Base-by-base conservation (phyloP, 2,329 filamentous ascomycete genomes). In the Didymella exigua region DNA sequence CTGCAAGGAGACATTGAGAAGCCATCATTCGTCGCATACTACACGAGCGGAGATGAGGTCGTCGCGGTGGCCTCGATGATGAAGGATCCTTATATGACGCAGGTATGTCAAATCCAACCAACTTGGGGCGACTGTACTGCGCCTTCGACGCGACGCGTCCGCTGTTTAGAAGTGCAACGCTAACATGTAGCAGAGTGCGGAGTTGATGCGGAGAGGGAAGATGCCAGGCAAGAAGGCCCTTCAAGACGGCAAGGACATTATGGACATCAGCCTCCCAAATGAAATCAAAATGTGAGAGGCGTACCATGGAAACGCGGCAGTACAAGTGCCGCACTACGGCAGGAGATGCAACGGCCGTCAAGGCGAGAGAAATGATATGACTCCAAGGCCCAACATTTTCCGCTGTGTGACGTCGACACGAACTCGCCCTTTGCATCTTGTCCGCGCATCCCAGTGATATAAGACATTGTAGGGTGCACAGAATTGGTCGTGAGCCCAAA, bases 11-110 rank as follows among this genome's bases (percentile, higher is more conserved):
- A 90, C 63, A 86, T 73, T 5, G 78, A 79, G 53, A 79, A 93
- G 70, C 85, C 85, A 56, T 92, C 91, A 70, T 99, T 96, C 70
- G 87, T 89, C 5, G 93, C 91, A 0, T 99, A 90, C 77, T 99
- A 97, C 73, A 88, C 86, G 49, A 89, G 90, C 73, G 92, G 89
- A 2, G 90, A 98, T 47, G 89, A 86, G 0, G 87, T 97, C 1
- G 90, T 97, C 11, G 95, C 95, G 0, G 89, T 97, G 66, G 91
- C 91, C 0, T 93, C 86, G 54, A 97, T 97, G 91, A 88, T 89
- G 61, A 87, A 86, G 77, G 95, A 99, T 73, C 95, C 95, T 0
- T 84, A 90, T 51, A 92, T 96, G 89, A 78, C 79, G 1, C 53
- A 56, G 53, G 53, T 51, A 51, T 26, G 52, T 55, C 37, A 29